Conservation (phyloP, 225 moss, liverwort and hornwort genomes). For the Climacium dendroides region DNA sequence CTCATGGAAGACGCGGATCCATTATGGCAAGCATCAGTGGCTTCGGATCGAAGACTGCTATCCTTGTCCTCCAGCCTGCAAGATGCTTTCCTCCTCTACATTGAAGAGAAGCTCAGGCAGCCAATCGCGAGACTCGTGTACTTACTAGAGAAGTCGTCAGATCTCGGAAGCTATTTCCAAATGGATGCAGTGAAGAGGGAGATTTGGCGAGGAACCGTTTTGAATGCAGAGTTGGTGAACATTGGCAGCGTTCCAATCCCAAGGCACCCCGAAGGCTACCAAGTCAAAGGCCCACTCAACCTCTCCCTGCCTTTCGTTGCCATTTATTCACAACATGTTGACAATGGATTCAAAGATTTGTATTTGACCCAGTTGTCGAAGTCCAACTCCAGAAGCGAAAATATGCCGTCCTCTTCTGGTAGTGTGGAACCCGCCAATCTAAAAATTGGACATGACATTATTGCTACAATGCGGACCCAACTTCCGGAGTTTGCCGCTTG, state of each 20-base stretch:
- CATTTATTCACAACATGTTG: slow-evolving; percentile 23
- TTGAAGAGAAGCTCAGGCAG: slow-evolving; percentile 35
- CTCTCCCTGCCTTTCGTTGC: slow-evolving; percentile 37
- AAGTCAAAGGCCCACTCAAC: slow-evolving; percentile 21
- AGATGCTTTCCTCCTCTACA: slow-evolving; percentile 42
- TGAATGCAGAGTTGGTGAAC: slow-evolving; percentile 17
- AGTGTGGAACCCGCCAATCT: background rate
- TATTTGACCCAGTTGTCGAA: slow-evolving; percentile 24
- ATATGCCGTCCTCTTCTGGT: background rate
- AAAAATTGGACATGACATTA: slow-evolving; percentile 21
- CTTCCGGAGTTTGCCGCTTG: slow-evolving; percentile 17
- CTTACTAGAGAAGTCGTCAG: slow-evolving; percentile 28
- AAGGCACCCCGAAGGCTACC: slow-evolving; percentile 50
- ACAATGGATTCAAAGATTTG: slow-evolving; percentile 16
- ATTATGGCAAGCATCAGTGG: slow-evolving; percentile 52
- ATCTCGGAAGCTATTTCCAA: slow-evolving; percentile 35
- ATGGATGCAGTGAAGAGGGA: slow-evolving; percentile 29
- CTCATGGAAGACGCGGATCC: slow-evolving; percentile 17
- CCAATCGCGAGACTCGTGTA: slow-evolving; percentile 43
- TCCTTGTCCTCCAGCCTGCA: slow-evolving; percentile 46
- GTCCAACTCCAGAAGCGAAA: background rate
- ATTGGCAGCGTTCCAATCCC: slow-evolving; percentile 24
- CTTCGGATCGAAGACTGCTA: slow-evolving; percentile 30
- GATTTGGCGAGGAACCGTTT: slow-evolving; percentile 20
- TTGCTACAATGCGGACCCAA: slow-evolving; percentile 19